Evolutionary conservation across 768 basidiomycete genomes (phyloP), one percentile per base, ranked within the genome.

Genomic region (Serendipita sp.): DNA sequence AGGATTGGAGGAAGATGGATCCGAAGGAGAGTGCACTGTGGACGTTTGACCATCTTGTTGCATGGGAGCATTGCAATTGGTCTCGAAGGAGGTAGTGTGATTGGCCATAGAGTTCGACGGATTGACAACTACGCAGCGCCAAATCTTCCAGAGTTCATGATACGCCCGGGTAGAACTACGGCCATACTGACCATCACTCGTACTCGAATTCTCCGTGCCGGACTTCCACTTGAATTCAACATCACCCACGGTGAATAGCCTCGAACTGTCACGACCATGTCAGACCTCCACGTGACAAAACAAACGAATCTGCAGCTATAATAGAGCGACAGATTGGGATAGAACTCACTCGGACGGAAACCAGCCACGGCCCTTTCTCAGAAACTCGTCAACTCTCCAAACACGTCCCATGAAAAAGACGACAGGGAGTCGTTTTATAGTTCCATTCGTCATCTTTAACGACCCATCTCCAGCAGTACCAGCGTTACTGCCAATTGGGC

Each of bases 161-260:
- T 60, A 60, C 8, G 55, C 18, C 8, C 23, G 4, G 3, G 55
- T 27, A 23, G 18, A 34, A 36, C 16, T 27, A 4, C 55, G 55
- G 8, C 10, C 55, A 10, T 60, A n/a, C 8, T 27, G 18, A 3
- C 27, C 55, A 29, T 60, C 55, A 34, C 10, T 50, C 48, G 48
- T 50, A 50, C 48, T 60, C 13, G 27, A 23, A 60, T 60, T 60
- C 34, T 60, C 55, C 16, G 18, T 60, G 23, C 55, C 55, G 10
- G 55, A 60, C 27, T 60, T 60, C 55, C 55, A 60, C 55, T 60
- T 60, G 23, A 5, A 60, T n/a, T 60, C 55, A n/a, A n/a, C 27
- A 8, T 60, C 34, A 34, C 34, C 55, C 5, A 31, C 55, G n/a
- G 23, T 60, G n/a, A 60, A 60, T 8, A 29, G 8, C 34, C 33